Evolutionary conservation across 371 early-diverging fungal genomes (phyloP).

Genomic region (Synchytrium microbalum): DNA sequence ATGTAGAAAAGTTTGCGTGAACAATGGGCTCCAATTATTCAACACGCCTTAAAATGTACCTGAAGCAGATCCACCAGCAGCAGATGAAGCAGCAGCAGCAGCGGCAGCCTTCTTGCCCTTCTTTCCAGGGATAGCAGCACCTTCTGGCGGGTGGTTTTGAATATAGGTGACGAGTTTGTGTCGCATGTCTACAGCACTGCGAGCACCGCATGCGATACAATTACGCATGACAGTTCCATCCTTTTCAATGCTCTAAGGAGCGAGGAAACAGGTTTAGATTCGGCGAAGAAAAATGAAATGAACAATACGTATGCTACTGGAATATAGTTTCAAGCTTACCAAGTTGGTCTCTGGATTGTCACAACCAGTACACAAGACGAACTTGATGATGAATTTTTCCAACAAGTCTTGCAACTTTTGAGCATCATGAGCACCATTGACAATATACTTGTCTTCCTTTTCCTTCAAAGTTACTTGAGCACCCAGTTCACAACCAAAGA

Average conservation of each 20-base stretch:
- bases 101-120: constrained; percentile 9
- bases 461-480: constrained; percentile 89
- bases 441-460: constrained; percentile 88
- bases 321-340: too few relatives aligned
- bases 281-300: not conserved
- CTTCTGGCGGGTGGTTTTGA: constrained; percentile 83
- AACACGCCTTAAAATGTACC: too few relatives aligned
- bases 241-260: constrained; percentile 54
- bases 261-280: not conserved
- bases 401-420: constrained; percentile 80
- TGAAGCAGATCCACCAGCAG: too few relatives aligned
- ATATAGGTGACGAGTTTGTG: constrained; percentile 88
- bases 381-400: constrained; percentile 93
- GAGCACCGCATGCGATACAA: constrained; percentile 90
- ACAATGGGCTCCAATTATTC: too few relatives aligned
- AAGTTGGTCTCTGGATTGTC: constrained; percentile 98
- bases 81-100: not conserved
- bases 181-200: constrained; percentile 75
- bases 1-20: too few relatives aligned
- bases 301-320: too few relatives aligned
- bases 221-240: constrained; percentile 61
- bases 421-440: constrained; percentile 96
- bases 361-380: constrained; percentile 94
- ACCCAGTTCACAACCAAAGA: constrained; percentile 94
- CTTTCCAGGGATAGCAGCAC: constrained; percentile 3